Conservation (phyloP, 2,329 filamentous ascomycete genomes). For the Fusarium udum region DNA sequence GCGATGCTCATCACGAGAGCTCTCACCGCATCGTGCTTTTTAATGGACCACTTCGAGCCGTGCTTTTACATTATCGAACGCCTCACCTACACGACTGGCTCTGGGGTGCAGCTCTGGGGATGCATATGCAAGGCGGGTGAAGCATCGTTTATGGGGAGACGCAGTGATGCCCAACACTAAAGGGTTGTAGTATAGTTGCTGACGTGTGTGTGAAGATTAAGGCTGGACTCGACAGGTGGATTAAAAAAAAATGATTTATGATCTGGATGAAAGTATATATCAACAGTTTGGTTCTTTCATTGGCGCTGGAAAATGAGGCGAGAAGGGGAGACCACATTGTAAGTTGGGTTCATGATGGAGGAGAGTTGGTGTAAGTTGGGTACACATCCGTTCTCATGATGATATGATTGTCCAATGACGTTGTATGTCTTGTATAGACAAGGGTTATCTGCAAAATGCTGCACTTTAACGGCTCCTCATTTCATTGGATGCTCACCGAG, state of each 20-base stretch:
- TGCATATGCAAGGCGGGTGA: constrained; percentile 20
- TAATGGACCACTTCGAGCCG: constrained; percentile 3
- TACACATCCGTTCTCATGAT: constrained; percentile 2
- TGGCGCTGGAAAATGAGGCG: constrained; percentile 5
- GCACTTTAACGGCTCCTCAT: constrained; percentile 3
- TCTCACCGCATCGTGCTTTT: constrained; percentile 15
- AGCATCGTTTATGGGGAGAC: constrained; percentile 21
- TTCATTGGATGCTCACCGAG: constrained; percentile 21
- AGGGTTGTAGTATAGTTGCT: constrained; percentile 15
- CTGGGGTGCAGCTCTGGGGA: constrained; percentile 24
- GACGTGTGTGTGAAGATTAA: constrained; percentile 19
- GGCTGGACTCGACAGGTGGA: constrained; percentile 1
- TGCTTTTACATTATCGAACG: constrained; percentile 15
- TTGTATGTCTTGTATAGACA: constrained; percentile 1
- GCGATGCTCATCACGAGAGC: not conserved
- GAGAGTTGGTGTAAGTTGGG: constrained; percentile 24
- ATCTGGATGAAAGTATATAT: not conserved
- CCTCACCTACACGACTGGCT: constrained; percentile 33
- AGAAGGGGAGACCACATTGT: not conserved
- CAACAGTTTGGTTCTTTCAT: not conserved
- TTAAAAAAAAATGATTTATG: constrained; percentile 1
- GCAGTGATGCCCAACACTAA: constrained; percentile 42
- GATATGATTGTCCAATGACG: constrained; percentile 16
- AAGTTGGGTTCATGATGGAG: not conserved
- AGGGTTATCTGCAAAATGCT: constrained; percentile 12